Evolutionary conservation across 2,329 filamentous ascomycete species (phyloP).

Genomic region (Tolypocladium paradoxum): DNA sequence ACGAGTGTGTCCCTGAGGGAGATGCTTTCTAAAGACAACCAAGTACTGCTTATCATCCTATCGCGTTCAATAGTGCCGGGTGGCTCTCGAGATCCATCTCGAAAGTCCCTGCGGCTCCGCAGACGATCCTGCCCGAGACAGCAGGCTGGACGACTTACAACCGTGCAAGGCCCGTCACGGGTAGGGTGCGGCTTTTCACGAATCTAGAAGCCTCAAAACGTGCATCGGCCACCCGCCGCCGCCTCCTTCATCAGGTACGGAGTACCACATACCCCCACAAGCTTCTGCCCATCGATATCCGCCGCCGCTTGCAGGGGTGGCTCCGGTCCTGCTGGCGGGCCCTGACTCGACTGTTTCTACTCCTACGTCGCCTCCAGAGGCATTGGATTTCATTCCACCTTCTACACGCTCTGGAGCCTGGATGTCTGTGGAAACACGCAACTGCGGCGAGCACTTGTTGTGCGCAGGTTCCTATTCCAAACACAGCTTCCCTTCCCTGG

Average conservation of each 20-base stretch:
- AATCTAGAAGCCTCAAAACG: constrained; percentile 7
- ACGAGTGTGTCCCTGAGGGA: too few relatives aligned
- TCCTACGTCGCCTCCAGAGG: constrained; percentile 2
- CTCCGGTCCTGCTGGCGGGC: constrained; percentile 4
- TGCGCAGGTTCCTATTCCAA: not conserved
- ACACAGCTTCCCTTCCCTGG: not conserved
- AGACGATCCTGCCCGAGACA: not conserved
- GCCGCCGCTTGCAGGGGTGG: constrained; percentile 1
- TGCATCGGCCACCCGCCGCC: constrained; percentile 5
- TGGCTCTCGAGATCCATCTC: not conserved
- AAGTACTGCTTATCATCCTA: not conserved
- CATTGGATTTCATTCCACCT: not conserved
- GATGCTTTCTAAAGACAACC: not conserved
- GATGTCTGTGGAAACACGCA: not conserved
- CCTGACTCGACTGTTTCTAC: constrained; percentile 5
- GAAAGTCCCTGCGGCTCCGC: not conserved
- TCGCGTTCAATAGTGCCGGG: not conserved
- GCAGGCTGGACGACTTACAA: not conserved
- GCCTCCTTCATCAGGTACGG: constrained; percentile 6
- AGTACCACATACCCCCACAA: constrained; percentile 9
- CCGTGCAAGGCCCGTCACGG: not conserved
- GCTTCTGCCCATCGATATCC: constrained; percentile 3
- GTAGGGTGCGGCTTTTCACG: constrained; percentile 6
- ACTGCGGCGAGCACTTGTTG: not conserved
- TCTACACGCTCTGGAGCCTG: not conserved